A percentile compares a stretch with the other conserved stretches of the same genome.
These are phyloP conservation scores for Xanthoceras sorbifolium DNA, from an alignment of 345 rosid species.

Conservation along the genomic window DNA sequence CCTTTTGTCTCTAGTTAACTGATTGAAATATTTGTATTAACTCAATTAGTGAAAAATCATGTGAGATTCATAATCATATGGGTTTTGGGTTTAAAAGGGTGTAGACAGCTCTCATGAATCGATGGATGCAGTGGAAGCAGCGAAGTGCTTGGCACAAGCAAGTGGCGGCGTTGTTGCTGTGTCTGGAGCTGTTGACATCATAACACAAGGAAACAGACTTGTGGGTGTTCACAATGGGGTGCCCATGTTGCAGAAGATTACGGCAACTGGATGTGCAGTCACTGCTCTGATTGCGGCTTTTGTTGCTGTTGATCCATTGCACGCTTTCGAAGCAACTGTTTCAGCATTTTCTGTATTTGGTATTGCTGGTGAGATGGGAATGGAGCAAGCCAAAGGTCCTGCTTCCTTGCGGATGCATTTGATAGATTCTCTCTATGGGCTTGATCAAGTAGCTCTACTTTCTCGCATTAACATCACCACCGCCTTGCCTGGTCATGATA, in stretches of 20 bases:
- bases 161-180: conserved; percentile 73
- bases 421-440: conserved; percentile 72
- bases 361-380: conserved; percentile 84
- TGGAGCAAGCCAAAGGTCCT: conserved; percentile 75
- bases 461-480: conserved; percentile 47
- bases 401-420: conserved; percentile 78
- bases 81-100: conserved; percentile 45
- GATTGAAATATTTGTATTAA: too few relatives aligned
- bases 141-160: conserved; percentile 65
- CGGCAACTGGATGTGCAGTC: conserved; percentile 84
- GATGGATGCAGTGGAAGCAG: conserved; percentile 77
- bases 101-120: conserved; percentile 82
- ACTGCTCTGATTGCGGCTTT: conserved; percentile 81
- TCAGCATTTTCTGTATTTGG: conserved; percentile 81
- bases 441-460: conserved; percentile 54
- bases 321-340: conserved; percentile 71
- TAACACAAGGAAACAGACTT: conserved; percentile 69
- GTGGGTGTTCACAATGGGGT: conserved; percentile 76
- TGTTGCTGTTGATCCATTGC: conserved; percentile 60
- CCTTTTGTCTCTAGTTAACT: too few relatives aligned
- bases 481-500: conserved; percentile 28
- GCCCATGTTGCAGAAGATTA: conserved; percentile 82
- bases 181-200: conserved; percentile 73
- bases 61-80: too few relatives aligned
- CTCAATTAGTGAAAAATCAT: too few relatives aligned